phyloP scores from a whole-genome alignment of 2,329 filamentous ascomycete species.

The Aspergillus japonicus region DNA sequence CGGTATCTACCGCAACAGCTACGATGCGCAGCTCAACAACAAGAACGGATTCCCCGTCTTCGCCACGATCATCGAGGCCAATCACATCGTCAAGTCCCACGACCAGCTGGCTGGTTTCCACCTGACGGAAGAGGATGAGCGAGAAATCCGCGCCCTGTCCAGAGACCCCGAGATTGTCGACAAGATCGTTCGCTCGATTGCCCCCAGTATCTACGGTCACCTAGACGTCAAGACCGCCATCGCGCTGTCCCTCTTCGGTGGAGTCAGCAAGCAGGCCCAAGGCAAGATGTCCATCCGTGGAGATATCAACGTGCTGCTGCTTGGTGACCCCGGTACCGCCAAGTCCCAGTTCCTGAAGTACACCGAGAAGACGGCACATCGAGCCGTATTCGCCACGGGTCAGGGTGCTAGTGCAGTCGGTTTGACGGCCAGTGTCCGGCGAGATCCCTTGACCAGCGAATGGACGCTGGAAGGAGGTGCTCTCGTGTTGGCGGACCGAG shows the following conservation, averaged over 20 bases:
- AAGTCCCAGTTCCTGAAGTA: slow-evolving; percentile 98
- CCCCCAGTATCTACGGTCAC: slow-evolving; percentile 96
- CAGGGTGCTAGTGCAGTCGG: slow-evolving; percentile 96
- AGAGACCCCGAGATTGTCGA: slow-evolving; percentile 90
- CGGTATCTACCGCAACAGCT: slow-evolving; percentile 96
- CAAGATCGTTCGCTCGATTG: slow-evolving; percentile 88
- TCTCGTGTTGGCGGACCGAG: slow-evolving; percentile 88
- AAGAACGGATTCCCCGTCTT: slow-evolving; percentile 98
- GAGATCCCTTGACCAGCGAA: slow-evolving; percentile 91
- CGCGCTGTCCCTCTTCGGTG: slow-evolving; percentile 89
- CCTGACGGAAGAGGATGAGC: slow-evolving; percentile 91
- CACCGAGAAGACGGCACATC: slow-evolving; percentile 93
- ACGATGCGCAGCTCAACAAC: slow-evolving; percentile 95
- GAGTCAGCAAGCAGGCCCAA: slow-evolving; percentile 86
- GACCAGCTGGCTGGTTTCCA: slow-evolving; percentile 97
- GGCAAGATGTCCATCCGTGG: slow-evolving; percentile 89
- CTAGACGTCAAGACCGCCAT: slow-evolving; percentile 96
- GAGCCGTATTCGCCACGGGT: slow-evolving; percentile 95
- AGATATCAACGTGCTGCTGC: slow-evolving; percentile 94
- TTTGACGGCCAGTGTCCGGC: slow-evolving; percentile 93
- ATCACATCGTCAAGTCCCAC: slow-evolving; percentile 94
- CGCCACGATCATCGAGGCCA: slow-evolving; percentile 94
- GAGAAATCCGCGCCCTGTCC: slow-evolving; percentile 80
- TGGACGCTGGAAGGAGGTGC: slow-evolving; percentile 98
- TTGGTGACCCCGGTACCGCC: slow-evolving; percentile 95